phyloP scores from a whole-genome alignment of 495 filamentous ascomycete genomes.

The Aspergillus homomorphus region DNA sequence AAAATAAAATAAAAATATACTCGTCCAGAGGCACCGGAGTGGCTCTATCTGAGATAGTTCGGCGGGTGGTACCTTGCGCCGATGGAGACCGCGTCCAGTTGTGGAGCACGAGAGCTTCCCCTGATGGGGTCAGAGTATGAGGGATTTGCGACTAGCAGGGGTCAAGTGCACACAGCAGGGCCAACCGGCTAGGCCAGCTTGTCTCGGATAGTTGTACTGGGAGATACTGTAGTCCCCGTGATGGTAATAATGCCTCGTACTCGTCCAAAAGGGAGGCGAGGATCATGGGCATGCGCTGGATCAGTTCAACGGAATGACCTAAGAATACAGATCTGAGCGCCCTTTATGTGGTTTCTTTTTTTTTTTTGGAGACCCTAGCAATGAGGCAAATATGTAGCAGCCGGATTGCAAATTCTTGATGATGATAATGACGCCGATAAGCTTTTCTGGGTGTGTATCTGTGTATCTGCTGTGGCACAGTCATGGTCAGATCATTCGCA shows the following conservation, averaged over 20 bases:
- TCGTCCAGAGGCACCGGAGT: not conserved
- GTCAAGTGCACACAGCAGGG: not conserved
- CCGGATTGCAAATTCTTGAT: conserved; percentile 2
- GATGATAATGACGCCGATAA: conserved; percentile 22
- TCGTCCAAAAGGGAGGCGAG: not conserved
- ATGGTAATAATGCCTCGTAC: conserved; percentile 11
- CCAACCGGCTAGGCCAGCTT: conserved; percentile 17
- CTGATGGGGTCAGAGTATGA: conserved; percentile 29
- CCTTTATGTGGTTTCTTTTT: not conserved
- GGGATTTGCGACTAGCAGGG: conserved; percentile 28
- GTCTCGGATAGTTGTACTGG: conserved; percentile 20
- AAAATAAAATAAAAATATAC: conserved; percentile 5
- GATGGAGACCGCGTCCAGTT: conserved; percentile 12
- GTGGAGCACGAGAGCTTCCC: conserved; percentile 34
- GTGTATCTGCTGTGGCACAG: conserved; percentile 18
- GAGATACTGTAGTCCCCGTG: not conserved
- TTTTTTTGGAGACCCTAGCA: not conserved
- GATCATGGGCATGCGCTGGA: conserved; percentile 11
- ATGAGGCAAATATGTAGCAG: conserved; percentile 21
- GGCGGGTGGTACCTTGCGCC: conserved; percentile 36
- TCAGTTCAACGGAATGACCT: conserved; percentile 14
- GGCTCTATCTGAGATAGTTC: conserved; percentile 29
- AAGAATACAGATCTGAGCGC: conserved; percentile 17
- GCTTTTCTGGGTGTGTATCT: conserved; percentile 15
- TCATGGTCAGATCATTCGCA: conserved; percentile 19